These are phyloP conservation scores for Pseudovirgaria hyperparasitica DNA, from an alignment of 2,329 filamentous ascomycete species.

Conservation along the genomic window DNA sequence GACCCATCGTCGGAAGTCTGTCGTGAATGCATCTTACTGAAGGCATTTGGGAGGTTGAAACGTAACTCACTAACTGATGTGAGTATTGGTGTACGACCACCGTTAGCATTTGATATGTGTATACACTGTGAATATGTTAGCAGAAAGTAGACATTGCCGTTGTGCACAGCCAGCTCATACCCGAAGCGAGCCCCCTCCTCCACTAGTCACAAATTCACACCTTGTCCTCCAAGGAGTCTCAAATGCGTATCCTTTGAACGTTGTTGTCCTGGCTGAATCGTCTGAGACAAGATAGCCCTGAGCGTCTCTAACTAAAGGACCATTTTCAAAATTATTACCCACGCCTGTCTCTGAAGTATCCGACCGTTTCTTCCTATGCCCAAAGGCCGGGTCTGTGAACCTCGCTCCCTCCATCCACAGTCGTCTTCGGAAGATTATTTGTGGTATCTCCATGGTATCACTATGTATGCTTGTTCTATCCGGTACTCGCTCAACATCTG, in stretches of 20 bases:
- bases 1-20: conserved; percentile 17
- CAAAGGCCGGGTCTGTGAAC: conserved; percentile 24
- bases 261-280: conserved; percentile 34
- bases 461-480: conserved; percentile 8
- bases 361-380: conserved; percentile 23
- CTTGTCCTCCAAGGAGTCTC: conserved; percentile 73
- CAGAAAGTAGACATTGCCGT: not conserved
- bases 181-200: conserved; percentile 59
- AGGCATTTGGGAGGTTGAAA: conserved; percentile 66
- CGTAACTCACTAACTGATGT: conserved; percentile 67
- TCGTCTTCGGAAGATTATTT: conserved; percentile 29
- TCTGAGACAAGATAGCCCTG: conserved; percentile 16
- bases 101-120: conserved; percentile 45
- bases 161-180: conserved; percentile 10
- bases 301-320: conserved; percentile 13
- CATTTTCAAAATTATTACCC: no score
- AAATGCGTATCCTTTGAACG: conserved; percentile 59
- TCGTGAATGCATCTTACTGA: conserved; percentile 15
- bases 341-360: no score
- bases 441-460: conserved; percentile 8
- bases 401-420: conserved; percentile 35
- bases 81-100: conserved; percentile 17
- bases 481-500: conserved; percentile 6
- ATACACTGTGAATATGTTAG: conserved; percentile 38
- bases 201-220: conserved; percentile 74